These are phyloP conservation scores for Talaromyces stipitatus DNA, from an alignment of 495 filamentous ascomycete genomes.

Conservation along the genomic window DNA sequence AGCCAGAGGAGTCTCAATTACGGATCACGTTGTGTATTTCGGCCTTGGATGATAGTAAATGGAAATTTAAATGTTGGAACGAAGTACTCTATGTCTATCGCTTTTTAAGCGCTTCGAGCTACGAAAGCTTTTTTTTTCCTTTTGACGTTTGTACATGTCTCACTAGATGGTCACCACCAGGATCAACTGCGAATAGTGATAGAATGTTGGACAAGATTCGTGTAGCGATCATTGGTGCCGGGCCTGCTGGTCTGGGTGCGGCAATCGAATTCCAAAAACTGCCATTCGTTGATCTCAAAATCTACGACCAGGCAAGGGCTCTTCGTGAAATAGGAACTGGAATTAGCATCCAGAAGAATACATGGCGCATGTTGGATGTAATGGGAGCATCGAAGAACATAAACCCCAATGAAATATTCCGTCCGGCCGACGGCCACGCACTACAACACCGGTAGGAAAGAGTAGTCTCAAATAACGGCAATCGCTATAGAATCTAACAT, in stretches of 20 bases:
- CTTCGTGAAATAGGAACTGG: constrained; percentile 43
- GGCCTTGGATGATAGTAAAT: too few species aligned
- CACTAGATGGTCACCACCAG: too few species aligned
- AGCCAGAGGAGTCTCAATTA: neutral
- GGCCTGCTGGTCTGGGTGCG: constrained; percentile 40
- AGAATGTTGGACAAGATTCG: neutral
- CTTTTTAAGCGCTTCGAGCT: too few species aligned
- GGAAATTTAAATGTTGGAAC: too few species aligned
- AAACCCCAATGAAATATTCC: constrained; percentile 12
- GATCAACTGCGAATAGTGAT: neutral
- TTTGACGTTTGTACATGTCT: too few species aligned
- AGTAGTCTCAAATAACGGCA: too few species aligned
- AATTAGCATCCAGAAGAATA: constrained; percentile 13
- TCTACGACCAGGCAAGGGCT: constrained; percentile 42
- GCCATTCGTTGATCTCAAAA: constrained; percentile 31
- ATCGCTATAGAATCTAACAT: neutral
- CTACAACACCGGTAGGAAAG: constrained; percentile 15
- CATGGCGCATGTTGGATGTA: constrained; percentile 19
- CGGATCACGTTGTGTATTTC: too few species aligned
- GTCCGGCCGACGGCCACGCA: constrained; percentile 12
- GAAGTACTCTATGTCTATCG: too few species aligned
- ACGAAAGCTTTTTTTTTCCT: too few species aligned
- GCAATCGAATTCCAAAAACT: constrained; percentile 41
- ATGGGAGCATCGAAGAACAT: constrained; percentile 16
- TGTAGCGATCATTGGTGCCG: constrained; percentile 38